Evolutionary conservation across 1,284 basidiomycete species (phyloP), one percentile per base, ranked within the genome.

Genomic region (Fomitopsis betulina): DNA sequence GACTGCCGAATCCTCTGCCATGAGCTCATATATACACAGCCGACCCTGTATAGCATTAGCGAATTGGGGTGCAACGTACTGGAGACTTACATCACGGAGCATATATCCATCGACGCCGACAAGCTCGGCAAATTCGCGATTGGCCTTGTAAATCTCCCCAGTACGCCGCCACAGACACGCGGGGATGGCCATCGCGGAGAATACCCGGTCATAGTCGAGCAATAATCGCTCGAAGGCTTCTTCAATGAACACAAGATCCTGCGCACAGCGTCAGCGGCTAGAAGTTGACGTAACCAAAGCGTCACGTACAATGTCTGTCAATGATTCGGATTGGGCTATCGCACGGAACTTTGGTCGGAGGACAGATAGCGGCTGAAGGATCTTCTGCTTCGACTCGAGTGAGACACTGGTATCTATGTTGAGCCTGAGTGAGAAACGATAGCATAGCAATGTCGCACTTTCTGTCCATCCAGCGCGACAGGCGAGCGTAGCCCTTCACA

Each of bases 61-160:
- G 13, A 52, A 17, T 7, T 33, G 60, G 64, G 50, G 10, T 43
- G 69, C 62, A 7, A 15, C 38, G 13, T 7, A 10, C 57, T 3
- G 13, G 8, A 55, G 15, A 75, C 83, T 67, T 64, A 87, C 91
- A 61, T 94, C 91, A 17, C 91, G 83, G 70, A 93, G 81, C 82
- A 87, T 86, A 62, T 85, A 85, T 32, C 91, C 90, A 60, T 93
- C 89, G 1, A 94, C 81, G 2, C 93, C 91, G 17, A 95, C 88
- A 2, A 96, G 76, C 66, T 94, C 91, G 3, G 92, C 88, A 73
- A 96, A 96, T 74, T 98, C 95, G 60, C 93, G 86, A 71, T 99
- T 99, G 40, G 87, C 96, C 75, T 96, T 98, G 80, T 98, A 98
- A 60, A 99, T 98, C 75, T 99, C 96, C 27, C 97, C 97, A 1